Conservation (phyloP, 148 eudicot species). For the Amaranthus palmeri region DNA sequence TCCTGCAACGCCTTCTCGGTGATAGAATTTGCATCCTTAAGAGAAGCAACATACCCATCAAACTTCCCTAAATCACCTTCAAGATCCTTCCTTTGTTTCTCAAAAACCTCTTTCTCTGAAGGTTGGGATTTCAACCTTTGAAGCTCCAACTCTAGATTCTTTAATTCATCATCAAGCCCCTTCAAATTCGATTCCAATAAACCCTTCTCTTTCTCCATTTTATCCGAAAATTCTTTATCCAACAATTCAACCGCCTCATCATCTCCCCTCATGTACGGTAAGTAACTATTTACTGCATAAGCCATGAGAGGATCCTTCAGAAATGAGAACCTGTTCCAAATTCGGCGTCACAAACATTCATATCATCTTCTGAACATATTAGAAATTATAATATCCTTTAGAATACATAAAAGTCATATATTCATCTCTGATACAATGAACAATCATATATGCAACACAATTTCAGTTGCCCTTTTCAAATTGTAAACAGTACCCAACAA, state of each 20-base stretch:
- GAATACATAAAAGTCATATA: no score
- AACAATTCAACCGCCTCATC: constrained; percentile 52
- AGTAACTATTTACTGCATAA: constrained; percentile 46
- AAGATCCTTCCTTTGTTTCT: constrained; percentile 45
- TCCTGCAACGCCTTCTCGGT: constrained; percentile 63
- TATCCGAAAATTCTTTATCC: constrained; percentile 43
- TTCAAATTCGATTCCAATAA: constrained; percentile 30
- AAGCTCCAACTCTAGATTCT: constrained; percentile 45
- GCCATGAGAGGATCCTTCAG: constrained; percentile 34
- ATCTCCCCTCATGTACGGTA: constrained; percentile 59
- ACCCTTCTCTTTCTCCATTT: constrained; percentile 41
- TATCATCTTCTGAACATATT: not conserved
- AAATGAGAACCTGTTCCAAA: constrained; percentile 17
- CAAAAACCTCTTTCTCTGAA: constrained; percentile 48
- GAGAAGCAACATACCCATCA: constrained; percentile 35
- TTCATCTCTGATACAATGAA: no score
- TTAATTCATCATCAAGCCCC: constrained; percentile 30
- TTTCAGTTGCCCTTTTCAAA: not conserved
- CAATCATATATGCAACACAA: not conserved
- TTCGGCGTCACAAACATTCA: no score
- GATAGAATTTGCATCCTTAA: constrained; percentile 36
- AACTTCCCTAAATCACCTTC: constrained; percentile 68
- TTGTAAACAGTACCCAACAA: no score
- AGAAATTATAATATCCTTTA: not conserved
- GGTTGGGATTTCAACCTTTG: constrained; percentile 49